phyloP scores from a whole-genome alignment of 768 basidiomycete genomes.

The Termitomyces sp. region DNA sequence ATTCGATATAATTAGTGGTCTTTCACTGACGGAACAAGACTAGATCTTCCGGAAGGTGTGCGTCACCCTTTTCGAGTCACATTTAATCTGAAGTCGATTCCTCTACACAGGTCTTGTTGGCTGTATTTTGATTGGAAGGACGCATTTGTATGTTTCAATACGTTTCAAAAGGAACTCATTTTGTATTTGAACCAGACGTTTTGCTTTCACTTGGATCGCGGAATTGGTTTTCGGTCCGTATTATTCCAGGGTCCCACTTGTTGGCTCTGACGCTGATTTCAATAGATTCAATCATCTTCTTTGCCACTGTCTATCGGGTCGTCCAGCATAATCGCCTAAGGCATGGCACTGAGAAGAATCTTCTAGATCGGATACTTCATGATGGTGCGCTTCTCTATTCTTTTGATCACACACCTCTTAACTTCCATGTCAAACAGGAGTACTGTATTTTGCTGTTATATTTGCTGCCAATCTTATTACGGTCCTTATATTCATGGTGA shows the following conservation, averaged over 20 bases:
- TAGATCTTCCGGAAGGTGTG: slow-evolving; percentile 26
- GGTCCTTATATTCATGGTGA: slow-evolving; percentile 29
- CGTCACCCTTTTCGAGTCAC: slow-evolving; percentile 5
- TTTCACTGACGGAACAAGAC: slow-evolving; percentile 29
- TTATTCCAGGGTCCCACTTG: too few relatives aligned
- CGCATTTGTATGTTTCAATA: background rate
- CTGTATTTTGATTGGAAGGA: slow-evolving; percentile 26
- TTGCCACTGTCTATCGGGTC: background rate
- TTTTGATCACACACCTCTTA: too few relatives aligned
- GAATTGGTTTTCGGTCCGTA: slow-evolving; percentile 32
- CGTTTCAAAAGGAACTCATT: too few relatives aligned
- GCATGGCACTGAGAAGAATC: background rate
- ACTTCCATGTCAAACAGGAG: too few relatives aligned
- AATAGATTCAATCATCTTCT: background rate
- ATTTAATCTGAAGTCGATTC: too few relatives aligned
- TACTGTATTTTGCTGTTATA: slow-evolving; percentile 33
- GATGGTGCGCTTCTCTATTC: background rate
- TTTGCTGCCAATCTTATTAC: slow-evolving; percentile 29
- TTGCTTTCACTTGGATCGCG: slow-evolving; percentile 34
- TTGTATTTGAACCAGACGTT: too few relatives aligned
- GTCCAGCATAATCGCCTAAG: background rate
- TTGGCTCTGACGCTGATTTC: background rate
- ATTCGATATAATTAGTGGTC: slow-evolving; percentile 27
- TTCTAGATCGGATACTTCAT: background rate
- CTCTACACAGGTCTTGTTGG: slow-evolving; percentile 27